phyloP scores from a whole-genome alignment of 1,284 basidiomycete species.

The Trametes pubescens region DNA sequence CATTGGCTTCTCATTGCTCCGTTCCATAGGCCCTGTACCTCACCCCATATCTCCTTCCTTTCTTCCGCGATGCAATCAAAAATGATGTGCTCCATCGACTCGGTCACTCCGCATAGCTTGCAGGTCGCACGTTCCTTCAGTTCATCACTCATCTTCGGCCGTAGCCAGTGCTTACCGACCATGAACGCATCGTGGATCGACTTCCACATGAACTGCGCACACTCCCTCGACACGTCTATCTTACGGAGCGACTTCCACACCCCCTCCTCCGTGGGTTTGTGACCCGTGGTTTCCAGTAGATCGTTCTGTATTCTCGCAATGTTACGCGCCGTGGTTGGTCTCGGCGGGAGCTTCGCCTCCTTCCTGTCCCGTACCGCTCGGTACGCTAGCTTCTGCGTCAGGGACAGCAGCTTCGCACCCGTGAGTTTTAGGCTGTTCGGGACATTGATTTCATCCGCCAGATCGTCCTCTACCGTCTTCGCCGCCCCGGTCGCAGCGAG shows the following conservation, averaged over 20 bases:
- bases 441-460: background rate
- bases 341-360: no score
- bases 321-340: no score
- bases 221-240: conserved; percentile 37
- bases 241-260: conserved; percentile 29
- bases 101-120: conserved; percentile 35
- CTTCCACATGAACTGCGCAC: conserved; percentile 44
- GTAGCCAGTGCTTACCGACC: conserved; percentile 43
- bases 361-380: conserved; percentile 27
- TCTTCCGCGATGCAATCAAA: conserved; percentile 37
- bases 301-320: no score
- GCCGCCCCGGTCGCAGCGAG: conserved; percentile 34
- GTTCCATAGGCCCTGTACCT: no score
- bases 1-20: conserved; percentile 31
- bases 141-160: conserved; percentile 29
- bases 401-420: conserved; percentile 36
- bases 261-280: no score
- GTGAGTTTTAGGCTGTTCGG: background rate
- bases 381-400: conserved; percentile 43
- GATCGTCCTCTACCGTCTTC: background rate
- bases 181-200: conserved; percentile 42
- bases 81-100: conserved; percentile 47
- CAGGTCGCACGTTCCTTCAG: conserved; percentile 39
- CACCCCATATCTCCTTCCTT: no score
- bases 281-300: no score